Percentiles rank a stretch among this genome's conserved stretches.
phyloP scores from a whole-genome alignment of 2,329 filamentous ascomycete genomes.

The Colletotrichum tropicale region DNA sequence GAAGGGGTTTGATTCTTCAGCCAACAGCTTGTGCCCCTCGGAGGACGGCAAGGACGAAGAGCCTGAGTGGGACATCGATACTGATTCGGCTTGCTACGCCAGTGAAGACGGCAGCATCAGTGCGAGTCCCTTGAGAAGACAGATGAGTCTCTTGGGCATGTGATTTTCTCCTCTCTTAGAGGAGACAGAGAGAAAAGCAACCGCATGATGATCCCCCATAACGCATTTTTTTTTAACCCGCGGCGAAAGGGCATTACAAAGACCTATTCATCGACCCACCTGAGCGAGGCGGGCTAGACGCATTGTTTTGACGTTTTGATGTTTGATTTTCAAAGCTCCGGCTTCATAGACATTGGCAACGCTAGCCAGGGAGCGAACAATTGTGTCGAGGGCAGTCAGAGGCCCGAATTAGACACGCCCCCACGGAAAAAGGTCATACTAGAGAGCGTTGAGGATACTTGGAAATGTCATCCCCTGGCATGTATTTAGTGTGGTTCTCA shows the following conservation, averaged over 20 bases:
- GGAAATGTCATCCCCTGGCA: not conserved
- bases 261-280: not conserved
- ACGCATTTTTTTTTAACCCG: not conserved
- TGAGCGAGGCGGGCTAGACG: not conserved
- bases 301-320: not conserved
- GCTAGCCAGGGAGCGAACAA: not conserved
- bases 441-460: not conserved
- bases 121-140: conserved; percentile 71
- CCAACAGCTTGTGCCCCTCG: conserved; percentile 27
- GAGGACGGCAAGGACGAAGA: conserved; percentile 60
- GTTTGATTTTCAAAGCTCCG: not conserved
- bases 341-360: not conserved
- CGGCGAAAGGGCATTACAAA: not conserved
- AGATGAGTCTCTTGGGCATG: conserved; percentile 76
- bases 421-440: not conserved
- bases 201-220: not conserved
- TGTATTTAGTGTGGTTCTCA: not conserved
- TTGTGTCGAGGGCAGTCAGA: not conserved
- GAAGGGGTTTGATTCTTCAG: conserved; percentile 76
- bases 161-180: conserved; percentile 28
- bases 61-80: conserved; percentile 92
- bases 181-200: not conserved
- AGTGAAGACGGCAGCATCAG: conserved; percentile 75
- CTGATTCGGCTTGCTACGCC: conserved; percentile 74
- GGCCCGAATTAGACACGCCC: not conserved